Evolutionary conservation across 345 rosid genomes (phyloP), one percentile per base, ranked within the genome.

Genomic region (Euclidium syriacum): DNA sequence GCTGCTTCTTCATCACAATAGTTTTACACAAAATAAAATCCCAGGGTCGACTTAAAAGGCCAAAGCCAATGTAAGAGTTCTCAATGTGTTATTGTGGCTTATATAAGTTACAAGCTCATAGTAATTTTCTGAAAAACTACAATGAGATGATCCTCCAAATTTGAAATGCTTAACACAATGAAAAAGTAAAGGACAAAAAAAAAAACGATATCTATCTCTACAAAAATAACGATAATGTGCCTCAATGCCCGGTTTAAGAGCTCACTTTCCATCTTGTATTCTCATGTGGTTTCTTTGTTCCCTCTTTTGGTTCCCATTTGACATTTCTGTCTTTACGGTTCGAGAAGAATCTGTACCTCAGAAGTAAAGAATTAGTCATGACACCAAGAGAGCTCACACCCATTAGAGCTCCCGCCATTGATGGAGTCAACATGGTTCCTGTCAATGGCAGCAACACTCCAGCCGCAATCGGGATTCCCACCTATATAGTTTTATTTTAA

Each of bases 351-450:
- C 70, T 85, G 23, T 83, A 67, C 64, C 95, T 81, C 67, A 92
- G 60, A 52, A 87, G 83, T 76, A 92, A 67, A 7, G 98, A 92
- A 65, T 92, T 89, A 39, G 95, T 74, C 96, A 87, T 85, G 66
- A 89, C 98, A 5, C 98, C 98, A 0, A 92, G 68, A 14, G 98
- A 92, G 76, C 98, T 92, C 52, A 92, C 75, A 65, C 98, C 96
- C 98, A 92, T 92, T 8, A 89, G 94, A 32, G 88, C 98, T 56
- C 98, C 96, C 0, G 98, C 96, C 24, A 92, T 92, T 24, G 96
- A 92, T 52, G 98, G 98, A 42, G 95, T 92, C 63, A 92, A 80
- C 71, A 86, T 83, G 22, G 90, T 87, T 57, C 98, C 98, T 0
- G 91, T 86, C 18, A 84, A 1, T 5, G 98, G 98, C 35, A 92